Evolutionary conservation across 495 filamentous ascomycete genomes (phyloP), one percentile per base, ranked within the genome.

Genomic region (Aspergillus hancockii): DNA sequence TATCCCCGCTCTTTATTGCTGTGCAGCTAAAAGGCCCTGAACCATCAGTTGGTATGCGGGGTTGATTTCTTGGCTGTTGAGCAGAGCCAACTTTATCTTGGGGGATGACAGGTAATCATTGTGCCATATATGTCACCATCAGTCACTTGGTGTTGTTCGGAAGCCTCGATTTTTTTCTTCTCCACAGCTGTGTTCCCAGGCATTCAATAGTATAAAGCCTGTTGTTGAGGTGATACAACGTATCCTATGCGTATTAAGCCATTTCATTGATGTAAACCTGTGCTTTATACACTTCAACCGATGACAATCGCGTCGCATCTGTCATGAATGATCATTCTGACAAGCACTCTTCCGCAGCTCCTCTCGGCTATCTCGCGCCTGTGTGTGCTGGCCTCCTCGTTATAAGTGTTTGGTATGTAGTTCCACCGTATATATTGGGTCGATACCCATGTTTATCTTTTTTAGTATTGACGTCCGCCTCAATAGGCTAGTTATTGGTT

Each of bases 401-500:
- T 12, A 19, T 58, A 10, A 40, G 22, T 38, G 32, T 52, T 14
- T 58, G 47, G 56, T 58, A 58, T 38, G 55, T 51, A 10, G 45
- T 19, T 22, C 14, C 16, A 18, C 38, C 4, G 1, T 14, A 14
- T 41, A 41, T 6, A 41, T 3, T 16, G 16, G 1, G 5, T 6
- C 1, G 10, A 18, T n/a, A 16, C 16, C 28, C n/a, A 28, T 30
- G n/a, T 25, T 8, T 31, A 7, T 31, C 16, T 52, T 19, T 40
- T 16, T 54, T 58, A 43, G 60, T 49, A 49, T 40, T 61, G 43
- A 52, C 40, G 22, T 58, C 40, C 56, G 21, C 38, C 28, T 31
- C 10, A 10, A 45, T 34, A 67, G 64, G 64, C 50, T 59, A 22
- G 18, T 54, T 4, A 54, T 67, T n/a, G 58, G 58, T 34, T 55